Conservation (phyloP, 2,329 filamentous ascomycete species). For the Capronia americana region DNA sequence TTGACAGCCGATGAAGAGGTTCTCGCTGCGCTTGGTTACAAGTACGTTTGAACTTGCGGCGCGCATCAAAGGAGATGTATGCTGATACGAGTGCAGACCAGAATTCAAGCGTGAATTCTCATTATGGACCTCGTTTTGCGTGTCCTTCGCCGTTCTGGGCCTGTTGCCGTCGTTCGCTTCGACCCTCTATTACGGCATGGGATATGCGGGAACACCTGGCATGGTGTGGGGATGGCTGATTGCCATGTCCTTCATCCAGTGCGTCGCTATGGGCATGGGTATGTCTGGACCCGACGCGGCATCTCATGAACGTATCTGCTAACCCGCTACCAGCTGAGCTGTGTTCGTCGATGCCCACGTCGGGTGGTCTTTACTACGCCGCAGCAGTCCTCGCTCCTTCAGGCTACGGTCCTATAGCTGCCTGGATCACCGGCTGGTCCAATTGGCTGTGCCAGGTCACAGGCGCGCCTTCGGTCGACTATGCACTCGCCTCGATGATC, state of each 20-base stretch:
- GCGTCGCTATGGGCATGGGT: slow-evolving; percentile 68
- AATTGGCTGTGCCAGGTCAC: slow-evolving; percentile 74
- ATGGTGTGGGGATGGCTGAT: slow-evolving; percentile 81
- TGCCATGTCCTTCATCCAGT: slow-evolving; percentile 74
- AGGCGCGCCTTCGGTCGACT: slow-evolving; percentile 70
- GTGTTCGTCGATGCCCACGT: slow-evolving; percentile 74
- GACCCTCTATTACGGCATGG: slow-evolving; percentile 73
- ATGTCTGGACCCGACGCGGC: slow-evolving; percentile 10
- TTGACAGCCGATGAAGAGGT: slow-evolving; percentile 65
- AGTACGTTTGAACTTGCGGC: slow-evolving; percentile 53
- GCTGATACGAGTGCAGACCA: slow-evolving; percentile 54
- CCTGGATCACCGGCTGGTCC: slow-evolving; percentile 73
- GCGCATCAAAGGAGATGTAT: background rate
- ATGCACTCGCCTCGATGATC: slow-evolving; percentile 72
- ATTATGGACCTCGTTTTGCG: slow-evolving; percentile 75
- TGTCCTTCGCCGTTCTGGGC: slow-evolving; percentile 75
- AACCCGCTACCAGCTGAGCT: slow-evolving; percentile 64
- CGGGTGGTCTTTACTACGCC: slow-evolving; percentile 76
- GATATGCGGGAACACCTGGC: slow-evolving; percentile 62
- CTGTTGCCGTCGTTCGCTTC: slow-evolving; percentile 73
- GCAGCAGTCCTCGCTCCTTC: slow-evolving; percentile 72
- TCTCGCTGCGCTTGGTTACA: slow-evolving; percentile 66
- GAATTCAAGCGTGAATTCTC: slow-evolving; percentile 75
- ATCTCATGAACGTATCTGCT: slow-evolving; percentile 33
- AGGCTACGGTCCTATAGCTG: slow-evolving; percentile 69